Evolutionary conservation across 495 filamentous ascomycete genomes (phyloP), one percentile per base, ranked within the genome.

Genomic region (Chaetomium cochliodes): DNA sequence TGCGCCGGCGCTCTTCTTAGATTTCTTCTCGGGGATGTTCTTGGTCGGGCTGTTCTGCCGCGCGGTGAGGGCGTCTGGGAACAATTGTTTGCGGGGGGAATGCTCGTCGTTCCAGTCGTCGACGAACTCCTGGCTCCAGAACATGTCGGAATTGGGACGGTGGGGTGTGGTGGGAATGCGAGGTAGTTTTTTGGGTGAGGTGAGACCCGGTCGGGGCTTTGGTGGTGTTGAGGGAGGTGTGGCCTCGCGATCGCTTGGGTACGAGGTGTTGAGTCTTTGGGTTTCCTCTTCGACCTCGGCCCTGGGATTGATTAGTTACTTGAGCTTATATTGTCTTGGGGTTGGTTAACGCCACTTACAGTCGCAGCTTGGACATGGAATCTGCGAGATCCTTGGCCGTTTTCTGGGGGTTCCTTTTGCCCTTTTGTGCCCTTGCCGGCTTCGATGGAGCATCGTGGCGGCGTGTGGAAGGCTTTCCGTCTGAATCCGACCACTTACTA

Each of bases 21-120:
- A 5, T 26, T 73, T 71, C 66, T 88, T 89, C 54, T 78, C 75
- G 0, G 87, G 86, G 71, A 88, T 84, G 64, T 86, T 69, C 65
- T 92, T 53, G 52, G 73, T 63, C 71, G 60, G 59, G 62, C 25
- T 65, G 30, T 42, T 41, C 5, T 47, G 49, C 13, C 50, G 62
- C 37, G 67, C 70, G 65, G 68, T 62, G 66, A 74, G 33, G 69
- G 74, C 56, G 33, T 74, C 67, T 2, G 64, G 63, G 51, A 75
- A 70, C 41, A 77, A 71, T n/a, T 77, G 71, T 65, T 91, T 92
- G 37, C 79, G 77, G 0, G 89, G 87, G 8, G 90, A 90, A 74
- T 92, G 86, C 63, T 88, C 75, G 65, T 96, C 91, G 67, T 92
- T 88, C 92, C 91, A 96, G 61, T 85, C 84, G 74, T 93, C 90